phyloP scores from a whole-genome alignment of 1,139 yeast genomes.

The Scheffersomyces quercinus region DNA sequence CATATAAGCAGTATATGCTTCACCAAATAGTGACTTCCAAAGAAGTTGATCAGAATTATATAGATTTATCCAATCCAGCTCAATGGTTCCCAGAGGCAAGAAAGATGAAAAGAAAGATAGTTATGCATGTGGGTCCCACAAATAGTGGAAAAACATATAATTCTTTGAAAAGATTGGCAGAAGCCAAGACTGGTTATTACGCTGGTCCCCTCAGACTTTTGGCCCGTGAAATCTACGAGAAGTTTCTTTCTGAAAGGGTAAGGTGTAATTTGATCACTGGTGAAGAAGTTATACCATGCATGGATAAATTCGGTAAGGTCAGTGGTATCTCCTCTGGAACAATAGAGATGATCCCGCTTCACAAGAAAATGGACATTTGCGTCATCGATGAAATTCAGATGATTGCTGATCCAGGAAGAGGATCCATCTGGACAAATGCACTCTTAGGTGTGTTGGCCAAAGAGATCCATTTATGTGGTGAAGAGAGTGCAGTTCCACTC shows the following conservation, averaged over 20 bases:
- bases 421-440: conserved; percentile 96
- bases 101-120: conserved; percentile 70
- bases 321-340: conserved; percentile 86
- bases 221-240: conserved; percentile 88
- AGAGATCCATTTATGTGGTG: conserved; percentile 93
- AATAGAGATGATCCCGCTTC: conserved; percentile 84
- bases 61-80: conserved; percentile 69
- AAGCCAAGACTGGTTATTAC: conserved; percentile 80
- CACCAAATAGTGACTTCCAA: conserved; percentile 9
- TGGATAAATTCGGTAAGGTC: conserved; percentile 66
- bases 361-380: conserved; percentile 74
- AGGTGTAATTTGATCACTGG: conserved; percentile 90
- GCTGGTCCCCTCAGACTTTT: conserved; percentile 92
- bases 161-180: conserved; percentile 68
- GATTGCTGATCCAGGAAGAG: conserved; percentile 79
- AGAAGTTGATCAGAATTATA: conserved; percentile 15
- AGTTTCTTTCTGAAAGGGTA: conserved; percentile 64
- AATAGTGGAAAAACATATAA: conserved; percentile 94
- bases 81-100: conserved; percentile 92
- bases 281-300: conserved; percentile 78
- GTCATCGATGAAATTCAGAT: conserved; percentile 96
- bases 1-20: conserved; percentile 24
- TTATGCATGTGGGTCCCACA: conserved; percentile 96
- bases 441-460: conserved; percentile 82
- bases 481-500: conserved; percentile 73